Percentiles rank a stretch among this genome's conserved stretches.
Conservation (phyloP, 164 flowering plant genomes). For the Echeveria elegans region DNA sequence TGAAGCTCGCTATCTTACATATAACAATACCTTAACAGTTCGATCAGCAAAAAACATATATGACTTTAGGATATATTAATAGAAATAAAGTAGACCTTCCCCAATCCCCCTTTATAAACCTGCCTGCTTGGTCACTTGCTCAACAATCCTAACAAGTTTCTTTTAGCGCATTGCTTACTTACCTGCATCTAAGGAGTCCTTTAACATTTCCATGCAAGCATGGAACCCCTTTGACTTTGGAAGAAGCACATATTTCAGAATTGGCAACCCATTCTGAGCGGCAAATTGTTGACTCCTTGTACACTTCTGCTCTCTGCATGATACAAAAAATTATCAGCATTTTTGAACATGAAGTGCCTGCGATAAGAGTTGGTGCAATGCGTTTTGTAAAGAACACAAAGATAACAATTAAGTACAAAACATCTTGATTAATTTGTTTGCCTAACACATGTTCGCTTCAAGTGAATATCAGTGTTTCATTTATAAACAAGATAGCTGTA, state of each 20-base stretch:
- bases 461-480: not conserved
- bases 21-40: too few relatives aligned
- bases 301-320: conserved; percentile 74
- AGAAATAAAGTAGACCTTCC: too few relatives aligned
- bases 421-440: not conserved
- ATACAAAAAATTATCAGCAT: not conserved
- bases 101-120: too few relatives aligned
- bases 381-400: too few relatives aligned
- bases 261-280: conserved; percentile 63
- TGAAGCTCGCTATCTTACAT: too few relatives aligned
- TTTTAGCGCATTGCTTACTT: too few relatives aligned
- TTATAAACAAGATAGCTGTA: not conserved
- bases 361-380: not conserved
- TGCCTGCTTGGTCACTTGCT: too few relatives aligned
- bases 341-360: not conserved
- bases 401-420: not conserved
- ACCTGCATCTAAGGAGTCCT: conserved; percentile 82
- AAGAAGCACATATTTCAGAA: conserved; percentile 65
- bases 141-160: too few relatives aligned
- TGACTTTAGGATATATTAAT: too few relatives aligned
- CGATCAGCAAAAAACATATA: too few relatives aligned
- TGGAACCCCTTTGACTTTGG: conserved; percentile 81
- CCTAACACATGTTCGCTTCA: not conserved
- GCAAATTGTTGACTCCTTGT: conserved; percentile 56
- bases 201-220: conserved; percentile 55